Base-by-base conservation (phyloP, 1,284 basidiomycete species). In the Cryptococcus jaspeensis region DNA sequence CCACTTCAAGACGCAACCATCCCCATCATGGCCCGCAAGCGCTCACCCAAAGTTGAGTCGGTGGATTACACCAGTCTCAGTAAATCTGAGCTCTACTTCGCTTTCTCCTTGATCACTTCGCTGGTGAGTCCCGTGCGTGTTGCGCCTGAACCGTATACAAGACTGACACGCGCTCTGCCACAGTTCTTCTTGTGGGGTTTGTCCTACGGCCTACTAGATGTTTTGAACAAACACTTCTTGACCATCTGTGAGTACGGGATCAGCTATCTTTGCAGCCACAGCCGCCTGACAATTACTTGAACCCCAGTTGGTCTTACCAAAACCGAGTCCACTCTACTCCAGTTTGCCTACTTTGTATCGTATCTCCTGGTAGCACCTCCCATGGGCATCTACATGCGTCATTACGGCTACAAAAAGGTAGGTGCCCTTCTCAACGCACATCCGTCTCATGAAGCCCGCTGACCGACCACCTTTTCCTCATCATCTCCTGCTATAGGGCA, bases 351-450 rank as follows among this genome's bases (percentile, higher is more conserved):
- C 53, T 71, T 69, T 41, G 52, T 66, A 23, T 53, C 66, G 9
- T 67, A 67, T 50, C 56, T 72, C 2, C 43, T 69, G 23, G 65
- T 65, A 12, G 60, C 66, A 2, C 70, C 70, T 22, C 66, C 66
- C 3, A 69, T 69, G 65, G 67, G 68, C 18, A 38, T 69, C 4
- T 63, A 71, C 50, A 73, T 73, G 70, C 59, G 67, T 13, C 57
- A 53, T 25, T 62, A 61, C 42, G 70, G 70, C 18, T 73, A 73
- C 64, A 71, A 70, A 57, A 52, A 50, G 49, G 70, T 50, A n/a
- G n/a, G 43, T 36, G 6, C n/a, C n/a, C n/a, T n/a, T n/a, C n/a
- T n/a, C n/a, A n/a, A 32, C 28, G 9, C 28, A 32, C 28, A 32
- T 32, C n/a, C n/a, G n/a, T n/a, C n/a, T n/a, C n/a, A n/a, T n/a